Percentiles rank a stretch among this genome's conserved stretches.
Conservation (phyloP, 257 asterid genomes). For the Lycium barbarum region DNA sequence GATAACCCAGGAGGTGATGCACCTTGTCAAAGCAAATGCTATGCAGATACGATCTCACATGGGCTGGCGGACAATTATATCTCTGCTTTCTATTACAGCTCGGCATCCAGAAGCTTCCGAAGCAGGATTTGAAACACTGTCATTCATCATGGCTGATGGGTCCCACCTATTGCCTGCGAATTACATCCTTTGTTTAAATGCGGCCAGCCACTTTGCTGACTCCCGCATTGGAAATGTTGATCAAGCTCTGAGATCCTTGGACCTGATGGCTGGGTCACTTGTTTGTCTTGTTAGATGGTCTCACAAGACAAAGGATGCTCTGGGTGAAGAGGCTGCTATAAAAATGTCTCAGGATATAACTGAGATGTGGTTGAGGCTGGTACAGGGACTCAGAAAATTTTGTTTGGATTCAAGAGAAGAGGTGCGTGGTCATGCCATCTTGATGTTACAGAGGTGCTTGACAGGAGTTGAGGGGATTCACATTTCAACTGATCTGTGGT, state of each 20-base stretch:
- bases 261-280: constrained; percentile 89
- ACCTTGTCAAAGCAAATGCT: constrained; percentile 87
- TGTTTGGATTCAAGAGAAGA: constrained; percentile 84
- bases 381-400: constrained; percentile 80
- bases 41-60: constrained; percentile 84
- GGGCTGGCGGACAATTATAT: constrained; percentile 91
- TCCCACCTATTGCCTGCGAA: constrained; percentile 88
- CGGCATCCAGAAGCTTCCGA: constrained; percentile 99
- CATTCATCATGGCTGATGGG: constrained; percentile 85
- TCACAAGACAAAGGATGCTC: constrained; percentile 68
- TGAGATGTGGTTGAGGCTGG: constrained; percentile 96
- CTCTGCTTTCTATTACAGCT: constrained; percentile 86
- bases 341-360: constrained; percentile 82
- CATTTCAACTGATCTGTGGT: constrained; percentile 68
- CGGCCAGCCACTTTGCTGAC: constrained; percentile 92
- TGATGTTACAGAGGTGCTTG: constrained; percentile 73
- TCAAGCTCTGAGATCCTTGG: constrained; percentile 72
- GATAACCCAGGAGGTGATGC: constrained; percentile 89
- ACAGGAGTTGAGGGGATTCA: constrained; percentile 68
- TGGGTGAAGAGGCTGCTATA: constrained; percentile 63
- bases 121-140: constrained; percentile 81
- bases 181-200: constrained; percentile 79
- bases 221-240: constrained; percentile 79
- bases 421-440: constrained; percentile 79
- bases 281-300: constrained; percentile 79